Evolutionary conservation across 2,329 filamentous ascomycete species (phyloP), one percentile per base, ranked within the genome.

Genomic region (Claviceps maximensis): DNA sequence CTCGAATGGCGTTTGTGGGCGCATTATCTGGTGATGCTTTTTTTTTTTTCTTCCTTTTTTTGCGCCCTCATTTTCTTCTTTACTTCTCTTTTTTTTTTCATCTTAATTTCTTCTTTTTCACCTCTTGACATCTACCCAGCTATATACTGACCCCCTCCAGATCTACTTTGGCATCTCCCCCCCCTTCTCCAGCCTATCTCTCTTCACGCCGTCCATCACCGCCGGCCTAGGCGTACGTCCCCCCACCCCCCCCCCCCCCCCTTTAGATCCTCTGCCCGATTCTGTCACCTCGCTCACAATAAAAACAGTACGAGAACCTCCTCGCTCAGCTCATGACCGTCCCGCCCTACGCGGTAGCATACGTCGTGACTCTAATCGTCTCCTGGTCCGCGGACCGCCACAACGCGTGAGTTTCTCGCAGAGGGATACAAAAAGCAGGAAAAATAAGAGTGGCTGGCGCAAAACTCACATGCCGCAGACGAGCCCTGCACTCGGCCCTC

Each of bases 1-100:
- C 82, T 79, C 54, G 83, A 82, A 59, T 77, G 82, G 65, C 78
- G 78, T 1, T 74, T 89, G 54, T 89, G 88, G 59, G 83, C 82
- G 1, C 75, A 82, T 53, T 85, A 86, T 23, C 60, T 80, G 2
- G 47, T 47, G 19, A 12, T 21, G 19, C 5, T 12, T 3, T 33
- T 33, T 10, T 33, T 10, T 10, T 10, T 33, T 33, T 10, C 5
- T 33, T 2, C 9, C 2, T 33, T 2, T 33, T 33, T 33, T 33
- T n/a, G n/a, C n/a, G n/a, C n/a, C n/a, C n/a, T n/a, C n/a, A n/a
- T n/a, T n/a, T n/a, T n/a, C n/a, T n/a, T n/a, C n/a, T n/a, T n/a
- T n/a, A n/a, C 31, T 10, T 29, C 27, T 4, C 8, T 29, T 33
- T 33, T 33, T 33, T 9, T 7, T 9, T 33, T 8, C 9, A 5